Base-by-base conservation (phyloP, 2,329 filamentous ascomycete species). In the Esteya vermicola region DNA sequence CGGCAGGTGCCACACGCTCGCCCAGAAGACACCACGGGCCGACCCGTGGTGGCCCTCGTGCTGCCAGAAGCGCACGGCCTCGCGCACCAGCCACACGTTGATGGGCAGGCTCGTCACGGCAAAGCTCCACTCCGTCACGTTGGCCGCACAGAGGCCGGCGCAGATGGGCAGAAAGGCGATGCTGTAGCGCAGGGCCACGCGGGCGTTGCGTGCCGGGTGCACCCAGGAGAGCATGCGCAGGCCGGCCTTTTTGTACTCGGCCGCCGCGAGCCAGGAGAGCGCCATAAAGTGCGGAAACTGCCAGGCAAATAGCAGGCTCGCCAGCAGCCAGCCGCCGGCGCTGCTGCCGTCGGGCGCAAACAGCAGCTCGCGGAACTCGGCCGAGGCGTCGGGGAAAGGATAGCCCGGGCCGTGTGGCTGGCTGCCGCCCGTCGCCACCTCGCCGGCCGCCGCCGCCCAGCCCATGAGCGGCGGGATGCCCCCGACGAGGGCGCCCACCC, bases 261-360 rank as follows among this genome's bases (percentile, higher is more conserved):
- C 79, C 18, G 85, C 72, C 45, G 96, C 93, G 4, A 75, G 68
- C 74, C 89, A 93, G 35, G 83, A 88, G 19, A 98, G 68, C 1
- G 88, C 81, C 70, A 95, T 96, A 65, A 98, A 98, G 61, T 98
- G 91, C 4, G 91, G 86, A 54, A 98, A 96, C 56, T 98, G 89
- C 91, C 91, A 98, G 12, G 86, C 81, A 49, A 94, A 93, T 6
- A 98, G 66, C 7, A 96, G 63, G 0, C 71, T 76, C 1, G 85
- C 89, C 13, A 95, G 65, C 1, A 96, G 63, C 91, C 91, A 98
- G 4, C 89, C 91, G 6, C 91, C 91, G 10, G 77, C 62, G 21
- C 57, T 75, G 52, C 56, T 78, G 55, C 52, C 83, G 48, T 75
- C 71, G 12, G 54, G 52, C 1, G 70, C 79, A 42, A 93, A 73